A percentile compares a stretch with the other conserved stretches of the same genome.
phyloP scores from a whole-genome alignment of 2,329 filamentous ascomycete species.

The Paracoccidioides lutzii region DNA sequence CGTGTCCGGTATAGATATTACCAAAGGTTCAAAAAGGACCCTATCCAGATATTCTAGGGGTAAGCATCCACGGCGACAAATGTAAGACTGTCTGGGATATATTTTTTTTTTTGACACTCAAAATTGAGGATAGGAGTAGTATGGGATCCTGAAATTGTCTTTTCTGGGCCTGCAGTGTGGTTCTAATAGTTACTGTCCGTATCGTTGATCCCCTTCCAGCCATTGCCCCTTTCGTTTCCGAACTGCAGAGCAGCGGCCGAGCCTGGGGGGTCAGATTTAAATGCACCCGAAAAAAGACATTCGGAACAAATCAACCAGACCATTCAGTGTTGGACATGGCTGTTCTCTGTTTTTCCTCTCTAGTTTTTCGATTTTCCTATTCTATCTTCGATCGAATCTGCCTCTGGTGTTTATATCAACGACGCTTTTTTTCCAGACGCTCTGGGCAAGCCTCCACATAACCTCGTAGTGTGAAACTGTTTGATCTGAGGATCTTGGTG shows the following conservation, averaged over 20 bases:
- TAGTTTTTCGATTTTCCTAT: background rate
- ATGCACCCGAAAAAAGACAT: background rate
- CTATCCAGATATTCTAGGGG: background rate
- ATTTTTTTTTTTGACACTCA: no score
- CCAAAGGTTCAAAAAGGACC: background rate
- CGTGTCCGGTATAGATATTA: background rate
- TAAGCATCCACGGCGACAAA: background rate
- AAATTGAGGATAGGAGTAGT: no score
- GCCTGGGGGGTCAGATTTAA: background rate
- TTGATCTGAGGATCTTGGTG: no score
- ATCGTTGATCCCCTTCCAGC: no score
- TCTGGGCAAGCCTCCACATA: no score
- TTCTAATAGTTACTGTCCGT: no score
- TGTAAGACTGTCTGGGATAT: no score
- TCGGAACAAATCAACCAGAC: background rate
- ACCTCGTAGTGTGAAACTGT: no score
- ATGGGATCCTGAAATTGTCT: no score
- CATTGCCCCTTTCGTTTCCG: background rate
- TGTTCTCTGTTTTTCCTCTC: background rate
- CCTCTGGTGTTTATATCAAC: background rate
- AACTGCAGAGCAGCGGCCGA: background rate
- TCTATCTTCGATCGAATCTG: background rate
- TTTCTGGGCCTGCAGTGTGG: background rate
- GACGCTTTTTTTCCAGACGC: no score
- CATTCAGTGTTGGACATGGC: background rate